These are phyloP conservation scores for Aphanomyces invadans DNA, from an alignment of 352 stramenopile genomes.

Conservation along the genomic window DNA sequence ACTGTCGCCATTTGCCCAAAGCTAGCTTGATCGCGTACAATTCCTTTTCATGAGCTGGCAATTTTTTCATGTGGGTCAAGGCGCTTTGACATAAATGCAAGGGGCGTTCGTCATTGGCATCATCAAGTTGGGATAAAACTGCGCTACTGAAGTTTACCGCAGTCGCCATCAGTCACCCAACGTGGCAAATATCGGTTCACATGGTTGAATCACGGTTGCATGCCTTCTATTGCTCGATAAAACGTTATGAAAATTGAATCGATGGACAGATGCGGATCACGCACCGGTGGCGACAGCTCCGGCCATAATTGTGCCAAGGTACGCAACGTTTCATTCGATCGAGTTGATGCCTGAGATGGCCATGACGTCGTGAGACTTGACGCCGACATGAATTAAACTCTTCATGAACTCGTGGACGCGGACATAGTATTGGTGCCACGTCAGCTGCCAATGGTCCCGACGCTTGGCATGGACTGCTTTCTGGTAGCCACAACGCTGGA, in stretches of 20 bases:
- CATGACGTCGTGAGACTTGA: constrained; percentile 68
- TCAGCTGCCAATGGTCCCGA: constrained; percentile 62
- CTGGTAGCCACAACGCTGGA: constrained; percentile 46
- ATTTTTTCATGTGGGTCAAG: too few relatives aligned
- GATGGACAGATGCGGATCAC: constrained; percentile 32
- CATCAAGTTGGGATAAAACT: constrained; percentile 9
- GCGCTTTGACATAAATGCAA: too few relatives aligned
- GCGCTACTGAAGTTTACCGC: background rate
- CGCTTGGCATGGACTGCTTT: constrained; percentile 65
- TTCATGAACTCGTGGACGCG: constrained; percentile 72
- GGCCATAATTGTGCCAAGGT: constrained; percentile 90
- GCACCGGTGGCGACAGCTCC: constrained; percentile 87
- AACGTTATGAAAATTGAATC: too few relatives aligned
- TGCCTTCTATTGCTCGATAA: too few relatives aligned
- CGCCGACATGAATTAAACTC: constrained; percentile 57
- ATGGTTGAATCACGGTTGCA: too few relatives aligned
- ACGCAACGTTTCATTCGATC: constrained; percentile 89
- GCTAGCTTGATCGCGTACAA: too few relatives aligned
- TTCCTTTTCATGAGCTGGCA: too few relatives aligned
- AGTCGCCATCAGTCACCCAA: background rate
- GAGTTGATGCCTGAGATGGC: constrained; percentile 88
- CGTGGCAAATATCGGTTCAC: too few relatives aligned
- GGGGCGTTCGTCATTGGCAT: constrained; percentile 9
- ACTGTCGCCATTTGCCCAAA: too few relatives aligned
- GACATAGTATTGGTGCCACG: constrained; percentile 77